Base-by-base conservation (phyloP, 2,329 filamentous ascomycete species). In the Aspergillus piperis region DNA sequence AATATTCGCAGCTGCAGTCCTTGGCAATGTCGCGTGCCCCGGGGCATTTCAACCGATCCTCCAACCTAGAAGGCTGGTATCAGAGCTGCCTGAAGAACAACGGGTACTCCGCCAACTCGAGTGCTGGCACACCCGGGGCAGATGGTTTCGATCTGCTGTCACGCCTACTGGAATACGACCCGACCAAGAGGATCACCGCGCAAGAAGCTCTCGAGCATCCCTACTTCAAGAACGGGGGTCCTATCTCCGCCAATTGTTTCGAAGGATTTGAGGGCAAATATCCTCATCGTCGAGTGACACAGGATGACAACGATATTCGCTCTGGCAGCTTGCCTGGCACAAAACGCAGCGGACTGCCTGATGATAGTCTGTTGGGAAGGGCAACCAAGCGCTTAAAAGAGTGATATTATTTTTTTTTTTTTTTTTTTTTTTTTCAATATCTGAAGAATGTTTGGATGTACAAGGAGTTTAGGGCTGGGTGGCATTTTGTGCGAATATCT, bases 221-320 rank as follows among this genome's bases (percentile, higher is more conserved):
- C 0, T 98, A 97, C 76, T 99, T 99, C 74, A 85, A 82, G 36
- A 88, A 87, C 17, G 83, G 88, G 2, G 69, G 88, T 21, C 86
- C 87, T 62, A 86, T 95, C 17, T 89, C 85, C 42, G 83, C 87
- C 41, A 95, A 96, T 72, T 97, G 92, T 72, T 99, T 99, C 68
- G 92, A 96, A 70, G 92, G 93, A 0, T 83, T 92, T 55, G 91
- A 92, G 76, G 87, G 87, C 64, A 91, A 95, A 70, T 99, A 99
- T 75, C 95, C 95, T 0, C 88, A 92, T 71, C 85, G 95, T 7
- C 86, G 94, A 52, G 93, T 99, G 42, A 96, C 90, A 68, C 89
- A 96, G 69, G 95, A 99, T 71, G 92, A 97, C 73, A 96, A 96
- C 69, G 95, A 98, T 75, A 97, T 98, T 59, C 84, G 91, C n/a